These are phyloP conservation scores for Talaromyces rugulosus DNA, from an alignment of 2,329 filamentous ascomycete genomes.

Conservation along the genomic window DNA sequence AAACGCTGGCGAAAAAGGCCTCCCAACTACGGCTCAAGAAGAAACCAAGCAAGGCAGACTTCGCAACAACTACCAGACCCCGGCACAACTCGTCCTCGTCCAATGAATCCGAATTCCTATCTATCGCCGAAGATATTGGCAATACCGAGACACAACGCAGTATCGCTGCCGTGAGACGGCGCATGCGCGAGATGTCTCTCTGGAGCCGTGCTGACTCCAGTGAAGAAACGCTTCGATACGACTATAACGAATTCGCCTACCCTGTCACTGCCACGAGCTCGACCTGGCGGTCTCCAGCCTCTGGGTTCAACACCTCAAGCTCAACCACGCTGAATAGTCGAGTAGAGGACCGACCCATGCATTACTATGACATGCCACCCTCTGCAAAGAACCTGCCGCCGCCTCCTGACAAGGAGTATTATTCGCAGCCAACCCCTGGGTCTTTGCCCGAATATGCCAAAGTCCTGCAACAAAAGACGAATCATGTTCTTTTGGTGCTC, in stretches of 20 bases:
- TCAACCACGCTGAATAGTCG: not conserved
- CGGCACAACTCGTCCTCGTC: slow-evolving; percentile 1
- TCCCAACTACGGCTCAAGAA: slow-evolving; percentile 2
- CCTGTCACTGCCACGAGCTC: not conserved
- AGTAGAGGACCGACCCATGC: not conserved
- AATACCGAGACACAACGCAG: not conserved
- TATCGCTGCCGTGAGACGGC: slow-evolving; percentile 4
- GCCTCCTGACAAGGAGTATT: not conserved
- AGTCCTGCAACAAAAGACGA: slow-evolving; percentile 22
- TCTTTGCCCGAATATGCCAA: slow-evolving; percentile 17
- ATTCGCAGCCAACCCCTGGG: slow-evolving; percentile 11
- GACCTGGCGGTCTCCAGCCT: not conserved
- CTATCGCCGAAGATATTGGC: not conserved
- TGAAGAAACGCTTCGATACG: not conserved
- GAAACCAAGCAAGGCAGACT: not conserved
- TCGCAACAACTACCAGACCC: not conserved
- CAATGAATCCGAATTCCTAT: not conserved
- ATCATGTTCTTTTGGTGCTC: slow-evolving; percentile 24
- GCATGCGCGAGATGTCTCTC: slow-evolving; percentile 8
- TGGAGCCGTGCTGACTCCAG: slow-evolving; percentile 6
- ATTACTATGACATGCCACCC: slow-evolving; percentile 1
- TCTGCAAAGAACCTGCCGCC: not conserved
- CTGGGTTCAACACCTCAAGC: not conserved
- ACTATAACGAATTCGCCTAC: not conserved
- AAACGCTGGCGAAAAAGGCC: slow-evolving; percentile 18